Conservation (phyloP, 2,329 filamentous ascomycete genomes). For the Exophiala aquamarina region DNA sequence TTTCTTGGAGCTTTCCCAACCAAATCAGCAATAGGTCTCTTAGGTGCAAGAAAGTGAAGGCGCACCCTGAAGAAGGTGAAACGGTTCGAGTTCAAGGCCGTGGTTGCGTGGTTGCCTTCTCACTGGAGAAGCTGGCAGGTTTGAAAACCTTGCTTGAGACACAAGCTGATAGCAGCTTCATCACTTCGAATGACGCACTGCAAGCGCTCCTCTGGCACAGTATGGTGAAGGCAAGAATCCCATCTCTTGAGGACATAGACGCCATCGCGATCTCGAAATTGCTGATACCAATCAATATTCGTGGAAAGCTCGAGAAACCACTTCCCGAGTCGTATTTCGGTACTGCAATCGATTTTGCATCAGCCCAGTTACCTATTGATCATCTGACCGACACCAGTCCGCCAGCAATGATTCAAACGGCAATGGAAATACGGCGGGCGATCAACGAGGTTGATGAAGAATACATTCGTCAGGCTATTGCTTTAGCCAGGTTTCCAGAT, state of each 20-base stretch:
- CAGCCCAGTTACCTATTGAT: constrained; percentile 27
- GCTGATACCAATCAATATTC: constrained; percentile 41
- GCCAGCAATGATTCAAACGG: constrained; percentile 35
- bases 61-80: background rate
- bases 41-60: constrained; percentile 14
- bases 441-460: constrained; percentile 34
- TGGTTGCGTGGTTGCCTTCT: constrained; percentile 25
- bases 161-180: constrained; percentile 8
- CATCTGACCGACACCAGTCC: constrained; percentile 27
- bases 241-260: constrained; percentile 31
- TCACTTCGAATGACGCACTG: constrained; percentile 21
- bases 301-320: constrained; percentile 35
- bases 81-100: constrained; percentile 16
- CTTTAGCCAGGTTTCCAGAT: constrained; percentile 21
- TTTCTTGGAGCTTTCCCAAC: constrained; percentile 22
- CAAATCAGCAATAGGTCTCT: constrained; percentile 22
- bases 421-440: constrained; percentile 35
- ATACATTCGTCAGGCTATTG: constrained; percentile 30
- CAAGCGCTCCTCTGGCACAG: constrained; percentile 39
- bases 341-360: constrained; percentile 41
- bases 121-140: constrained; percentile 10
- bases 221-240: constrained; percentile 33
- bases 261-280: constrained; percentile 34
- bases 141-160: constrained; percentile 11
- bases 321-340: constrained; percentile 39